phyloP scores from a whole-genome alignment of 345 rosid species.

The Lenwebbia sp. region DNA sequence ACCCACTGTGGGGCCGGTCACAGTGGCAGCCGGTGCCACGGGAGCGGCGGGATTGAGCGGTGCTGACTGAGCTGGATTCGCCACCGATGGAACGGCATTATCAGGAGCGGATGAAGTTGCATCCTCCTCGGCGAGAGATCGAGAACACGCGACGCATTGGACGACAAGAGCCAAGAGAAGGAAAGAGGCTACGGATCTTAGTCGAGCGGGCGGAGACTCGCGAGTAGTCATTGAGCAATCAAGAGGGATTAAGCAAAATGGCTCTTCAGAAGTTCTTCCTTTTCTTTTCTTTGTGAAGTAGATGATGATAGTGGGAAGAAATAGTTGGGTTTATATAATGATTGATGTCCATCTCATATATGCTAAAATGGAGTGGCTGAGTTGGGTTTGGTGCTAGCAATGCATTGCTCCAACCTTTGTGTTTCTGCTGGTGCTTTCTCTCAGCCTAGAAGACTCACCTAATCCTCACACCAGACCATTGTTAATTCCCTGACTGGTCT shows the following conservation, averaged over 20 bases:
- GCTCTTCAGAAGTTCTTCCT: neutral
- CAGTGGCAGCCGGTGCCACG: neutral
- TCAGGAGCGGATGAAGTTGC: neutral
- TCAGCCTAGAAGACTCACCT: neutral
- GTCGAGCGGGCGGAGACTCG: neutral
- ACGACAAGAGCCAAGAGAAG: conserved; percentile 21
- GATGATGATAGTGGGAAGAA: neutral
- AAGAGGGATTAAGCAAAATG: neutral
- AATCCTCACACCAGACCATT: neutral
- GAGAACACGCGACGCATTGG: conserved; percentile 12
- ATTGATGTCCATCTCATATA: neutral
- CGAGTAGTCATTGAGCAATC: conserved; percentile 14
- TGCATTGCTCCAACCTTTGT: neutral
- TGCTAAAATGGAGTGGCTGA: neutral
- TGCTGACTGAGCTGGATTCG: neutral
- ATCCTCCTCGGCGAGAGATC: conserved; percentile 28
- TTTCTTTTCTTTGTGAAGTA: neutral
- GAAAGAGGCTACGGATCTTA: neutral
- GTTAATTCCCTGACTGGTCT: neutral
- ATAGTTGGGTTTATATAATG: neutral
- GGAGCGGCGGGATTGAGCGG: neutral
- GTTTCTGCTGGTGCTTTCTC: neutral
- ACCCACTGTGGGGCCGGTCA: neutral
- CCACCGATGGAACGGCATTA: neutral
- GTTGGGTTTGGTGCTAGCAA: neutral